Percentiles rank a stretch among this genome's conserved stretches.
phyloP scores from a whole-genome alignment of 228 moss, liverwort and hornwort species.

The Sphagnum magellanicum region DNA sequence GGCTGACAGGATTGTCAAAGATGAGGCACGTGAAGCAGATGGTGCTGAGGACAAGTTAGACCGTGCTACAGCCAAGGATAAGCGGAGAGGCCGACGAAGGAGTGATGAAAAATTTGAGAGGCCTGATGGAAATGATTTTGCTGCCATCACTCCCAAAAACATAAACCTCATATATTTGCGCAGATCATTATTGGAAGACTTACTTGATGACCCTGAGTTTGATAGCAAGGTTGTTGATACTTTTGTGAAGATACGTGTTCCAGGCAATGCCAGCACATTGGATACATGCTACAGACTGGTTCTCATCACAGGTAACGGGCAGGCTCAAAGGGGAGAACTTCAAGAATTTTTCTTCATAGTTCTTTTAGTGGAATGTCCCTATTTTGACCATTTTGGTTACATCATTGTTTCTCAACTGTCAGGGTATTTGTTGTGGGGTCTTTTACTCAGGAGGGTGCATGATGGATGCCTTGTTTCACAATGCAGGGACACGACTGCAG shows the following conservation, averaged over 20 bases:
- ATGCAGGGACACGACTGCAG: conserved; percentile 70
- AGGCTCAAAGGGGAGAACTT: too few species aligned
- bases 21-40: conserved; percentile 12
- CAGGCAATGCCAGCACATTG: conserved; percentile 68
- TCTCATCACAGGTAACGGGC: conserved; percentile 53
- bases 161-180: conserved; percentile 83
- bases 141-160: conserved; percentile 79
- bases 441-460: too few species aligned
- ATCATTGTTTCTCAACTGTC: too few species aligned
- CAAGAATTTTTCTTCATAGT: too few species aligned
- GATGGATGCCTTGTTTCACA: not conserved
- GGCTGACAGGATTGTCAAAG: conserved; percentile 8
- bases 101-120: conserved; percentile 46
- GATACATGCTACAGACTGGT: conserved; percentile 98
- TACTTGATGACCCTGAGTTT: conserved; percentile 65
- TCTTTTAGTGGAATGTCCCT: too few species aligned
- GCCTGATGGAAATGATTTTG: conserved; percentile 63
- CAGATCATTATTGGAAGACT: conserved; percentile 80
- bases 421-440: too few species aligned
- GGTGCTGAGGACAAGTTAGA: conserved; percentile 29
- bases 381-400: too few species aligned
- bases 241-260: conserved; percentile 86
- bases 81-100: conserved; percentile 27
- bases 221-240: conserved; percentile 68
- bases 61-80: conserved; percentile 17